A percentile compares a stretch with the other conserved stretches of the same genome.
Evolutionary conservation across 176 grass and related monocot species (phyloP).

Genomic region (Musa beccarii): DNA sequence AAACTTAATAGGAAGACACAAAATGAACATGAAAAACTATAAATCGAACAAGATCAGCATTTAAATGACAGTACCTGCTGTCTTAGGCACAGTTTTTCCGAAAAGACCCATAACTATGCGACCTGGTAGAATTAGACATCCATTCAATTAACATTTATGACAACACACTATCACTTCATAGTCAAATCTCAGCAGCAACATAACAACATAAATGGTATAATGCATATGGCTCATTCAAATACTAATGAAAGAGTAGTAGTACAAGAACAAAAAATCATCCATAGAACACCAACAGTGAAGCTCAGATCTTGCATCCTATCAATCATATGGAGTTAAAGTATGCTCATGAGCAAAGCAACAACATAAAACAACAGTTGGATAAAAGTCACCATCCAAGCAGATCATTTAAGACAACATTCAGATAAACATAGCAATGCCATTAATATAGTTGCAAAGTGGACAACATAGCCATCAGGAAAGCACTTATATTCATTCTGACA

Average conservation of each 20-base stretch:
- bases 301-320: not conserved
- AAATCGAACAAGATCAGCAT: not conserved
- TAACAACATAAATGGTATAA: not conserved
- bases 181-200: not conserved
- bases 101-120: slow-evolving; percentile 95
- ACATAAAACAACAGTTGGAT: not conserved
- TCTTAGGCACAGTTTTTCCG: slow-evolving; percentile 90
- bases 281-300: not conserved
- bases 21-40: not conserved
- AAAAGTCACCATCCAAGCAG: not conserved
- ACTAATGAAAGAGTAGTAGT: slow-evolving; percentile 36
- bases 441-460: no score
- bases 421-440: no score
- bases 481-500: no score
- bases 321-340: not conserved
- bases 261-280: not conserved
- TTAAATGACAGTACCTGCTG: slow-evolving; percentile 48
- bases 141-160: slow-evolving; percentile 12
- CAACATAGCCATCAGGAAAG: no score
- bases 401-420: no score
- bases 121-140: slow-evolving; percentile 40
- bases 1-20: not conserved
- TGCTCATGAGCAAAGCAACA: not conserved
- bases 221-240: slow-evolving; percentile 50
- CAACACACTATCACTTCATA: not conserved